These are phyloP conservation scores for Artemisia tridentata DNA, from an alignment of 129 eudicot genomes.

Conservation along the genomic window DNA sequence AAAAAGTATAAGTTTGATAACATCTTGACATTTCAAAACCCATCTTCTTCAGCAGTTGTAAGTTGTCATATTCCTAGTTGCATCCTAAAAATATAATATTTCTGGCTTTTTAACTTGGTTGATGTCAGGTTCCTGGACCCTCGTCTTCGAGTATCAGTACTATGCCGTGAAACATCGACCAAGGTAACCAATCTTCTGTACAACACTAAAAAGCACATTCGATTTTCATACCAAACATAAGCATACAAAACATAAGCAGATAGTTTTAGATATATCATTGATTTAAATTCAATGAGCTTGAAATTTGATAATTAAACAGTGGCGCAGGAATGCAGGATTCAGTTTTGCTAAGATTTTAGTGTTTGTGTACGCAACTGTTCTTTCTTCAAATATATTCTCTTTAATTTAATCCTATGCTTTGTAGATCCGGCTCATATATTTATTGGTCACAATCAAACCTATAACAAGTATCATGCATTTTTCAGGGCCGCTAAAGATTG, in stretches of 20 bases:
- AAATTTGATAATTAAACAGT: too few relatives aligned
- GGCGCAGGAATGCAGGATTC: too few relatives aligned
- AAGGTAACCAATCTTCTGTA: neutral
- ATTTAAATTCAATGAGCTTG: too few relatives aligned
- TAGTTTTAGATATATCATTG: too few relatives aligned
- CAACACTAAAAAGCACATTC: too few relatives aligned
- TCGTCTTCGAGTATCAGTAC: neutral
- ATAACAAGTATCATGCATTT: neutral
- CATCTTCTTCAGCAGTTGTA: slow-evolving; percentile 7
- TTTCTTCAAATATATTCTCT: too few relatives aligned
- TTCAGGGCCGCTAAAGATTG: neutral
- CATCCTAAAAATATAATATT: neutral
- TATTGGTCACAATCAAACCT: neutral
- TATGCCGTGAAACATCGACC: neutral
- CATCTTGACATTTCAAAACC: neutral
- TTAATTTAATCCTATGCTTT: too few relatives aligned
- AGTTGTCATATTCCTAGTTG: neutral
- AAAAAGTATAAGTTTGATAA: neutral
- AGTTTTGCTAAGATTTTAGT: too few relatives aligned
- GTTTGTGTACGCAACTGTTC: too few relatives aligned
- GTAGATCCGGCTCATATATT: too few relatives aligned
- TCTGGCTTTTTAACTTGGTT: neutral
- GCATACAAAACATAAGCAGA: too few relatives aligned
- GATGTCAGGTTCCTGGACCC: neutral
- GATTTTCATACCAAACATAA: too few relatives aligned